phyloP scores from a whole-genome alignment of 768 basidiomycete genomes.

The Boletus edulis region DNA sequence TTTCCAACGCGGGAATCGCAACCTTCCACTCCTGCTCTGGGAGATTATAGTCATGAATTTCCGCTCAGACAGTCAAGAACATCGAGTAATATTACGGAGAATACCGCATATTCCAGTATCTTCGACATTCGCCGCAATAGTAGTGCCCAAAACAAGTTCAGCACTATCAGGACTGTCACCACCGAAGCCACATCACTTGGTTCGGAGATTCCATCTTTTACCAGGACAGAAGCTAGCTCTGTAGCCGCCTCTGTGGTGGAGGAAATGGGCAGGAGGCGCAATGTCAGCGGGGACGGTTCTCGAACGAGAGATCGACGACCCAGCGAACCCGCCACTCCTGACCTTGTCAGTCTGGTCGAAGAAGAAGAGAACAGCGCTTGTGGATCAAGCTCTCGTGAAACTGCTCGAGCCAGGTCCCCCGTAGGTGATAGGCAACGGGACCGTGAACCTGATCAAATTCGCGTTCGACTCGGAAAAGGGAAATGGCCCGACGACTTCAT shows the following conservation, averaged over 20 bases:
- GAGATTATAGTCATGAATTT: slow-evolving; percentile 33
- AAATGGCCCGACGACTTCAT: slow-evolving; percentile 85
- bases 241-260: slow-evolving; percentile 51
- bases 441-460: slow-evolving; percentile 31
- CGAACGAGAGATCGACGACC: slow-evolving; percentile 55
- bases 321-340: slow-evolving; percentile 60
- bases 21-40: slow-evolving; percentile 30
- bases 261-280: slow-evolving; percentile 38
- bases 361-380: slow-evolving; percentile 58
- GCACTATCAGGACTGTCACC: slow-evolving; percentile 77
- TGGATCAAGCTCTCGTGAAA: slow-evolving; percentile 42
- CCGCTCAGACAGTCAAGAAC: slow-evolving; percentile 60
- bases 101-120: slow-evolving; percentile 57
- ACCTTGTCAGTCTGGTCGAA: slow-evolving; percentile 68
- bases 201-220: slow-evolving; percentile 61
- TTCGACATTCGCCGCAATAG: slow-evolving; percentile 49
- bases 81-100: slow-evolving; percentile 59
- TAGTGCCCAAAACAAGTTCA: slow-evolving; percentile 58
- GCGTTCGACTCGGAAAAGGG: slow-evolving; percentile 67
- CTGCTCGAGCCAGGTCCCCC: slow-evolving; percentile 19
- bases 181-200: slow-evolving; percentile 72
- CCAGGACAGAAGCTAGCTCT: slow-evolving; percentile 59
- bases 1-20: slow-evolving; percentile 36
- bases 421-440: slow-evolving; percentile 20
- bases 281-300: slow-evolving; percentile 21